Evolutionary conservation across 2,329 filamentous ascomycete genomes (phyloP), one percentile per base, ranked within the genome.

Genomic region (Aspergillus fumigatus): DNA sequence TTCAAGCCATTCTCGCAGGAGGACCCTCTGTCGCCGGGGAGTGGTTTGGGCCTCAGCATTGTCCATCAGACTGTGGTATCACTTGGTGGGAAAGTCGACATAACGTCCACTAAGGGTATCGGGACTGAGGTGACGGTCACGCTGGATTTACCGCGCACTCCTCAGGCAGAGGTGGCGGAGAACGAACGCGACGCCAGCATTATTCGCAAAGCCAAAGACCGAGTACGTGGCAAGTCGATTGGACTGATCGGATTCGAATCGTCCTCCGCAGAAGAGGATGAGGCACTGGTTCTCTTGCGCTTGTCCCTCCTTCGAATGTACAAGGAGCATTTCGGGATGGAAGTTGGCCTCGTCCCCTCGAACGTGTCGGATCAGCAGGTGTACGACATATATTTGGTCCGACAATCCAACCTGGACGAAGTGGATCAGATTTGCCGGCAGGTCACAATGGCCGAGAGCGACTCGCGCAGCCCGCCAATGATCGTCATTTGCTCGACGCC

Each of bases 1-100:
- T 88, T 85, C 64, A 79, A 77, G 0, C 80, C 85, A 0, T 88
- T 88, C 60, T 73, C 77, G 0, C 85, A 88, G 56, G 85, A 88
- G 62, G 77, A 86, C 43, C 65, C 71, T 1, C 67, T 87, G 1
- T 71, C 78, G 0, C 75, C 79, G 0, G 85, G 86, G 0, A 82
- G 81, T 0, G 86, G 86, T 0, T 73, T 88, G 0, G 85, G 86
- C 0, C 70, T 88, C 14, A 83, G 79, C 50, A 79, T 88, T 3
- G 83, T 86, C 0, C 76, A 77, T 19, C 53, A 72, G 64, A 61
- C 71, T 58, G 59, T 73, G 3, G 32, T 49, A 23, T 67, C 59
- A 0, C 59, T 73, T 4, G 61, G 61, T 11, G 70, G 70, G 1
- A 52, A 58, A 7, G 66, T 73, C n/a, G 56, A 68, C 2, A 59